Evolutionary conservation across 2,329 filamentous ascomycete genomes (phyloP).

Genomic region (Ilyonectria mors-panacis): DNA sequence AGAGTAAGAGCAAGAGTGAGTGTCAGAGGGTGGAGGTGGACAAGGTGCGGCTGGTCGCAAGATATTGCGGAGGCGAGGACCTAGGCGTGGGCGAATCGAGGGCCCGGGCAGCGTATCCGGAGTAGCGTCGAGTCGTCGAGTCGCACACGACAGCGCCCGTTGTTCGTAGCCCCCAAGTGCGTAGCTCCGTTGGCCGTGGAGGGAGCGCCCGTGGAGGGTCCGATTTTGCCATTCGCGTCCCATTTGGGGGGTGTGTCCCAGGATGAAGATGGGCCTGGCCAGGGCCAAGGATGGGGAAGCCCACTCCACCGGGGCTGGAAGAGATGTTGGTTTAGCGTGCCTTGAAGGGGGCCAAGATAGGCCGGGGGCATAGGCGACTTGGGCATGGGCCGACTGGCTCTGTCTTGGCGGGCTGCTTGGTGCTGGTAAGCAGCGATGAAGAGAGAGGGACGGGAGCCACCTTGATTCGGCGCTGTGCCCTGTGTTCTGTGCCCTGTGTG

Average conservation of each 20-base stretch:
- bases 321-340: slow-evolving; percentile 39
- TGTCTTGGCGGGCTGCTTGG: not conserved
- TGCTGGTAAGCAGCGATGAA: slow-evolving; percentile 13
- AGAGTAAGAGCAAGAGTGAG: slow-evolving; percentile 38
- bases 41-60: slow-evolving; percentile 48
- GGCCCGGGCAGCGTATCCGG: slow-evolving; percentile 39
- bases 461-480: slow-evolving; percentile 16
- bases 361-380: slow-evolving; percentile 17
- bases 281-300: slow-evolving; percentile 34
- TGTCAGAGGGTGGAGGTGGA: slow-evolving; percentile 42
- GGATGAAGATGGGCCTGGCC: slow-evolving; percentile 34
- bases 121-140: slow-evolving; percentile 41
- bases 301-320: slow-evolving; percentile 37
- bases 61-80: slow-evolving; percentile 50
- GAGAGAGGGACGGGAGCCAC: slow-evolving; percentile 21
- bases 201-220: slow-evolving; percentile 32
- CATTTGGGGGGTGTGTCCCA: slow-evolving; percentile 41
- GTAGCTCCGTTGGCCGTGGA: slow-evolving; percentile 36
- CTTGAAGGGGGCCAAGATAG: slow-evolving; percentile 30
- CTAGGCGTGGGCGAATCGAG: slow-evolving; percentile 45
- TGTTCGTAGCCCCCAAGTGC: slow-evolving; percentile 39
- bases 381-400: slow-evolving; percentile 12
- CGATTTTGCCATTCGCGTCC: slow-evolving; percentile 30
- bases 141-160: slow-evolving; percentile 39
- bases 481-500: slow-evolving; percentile 12